Conservation (phyloP, 352 stramenopile species). For the Aphanomyces stellatus region DNA sequence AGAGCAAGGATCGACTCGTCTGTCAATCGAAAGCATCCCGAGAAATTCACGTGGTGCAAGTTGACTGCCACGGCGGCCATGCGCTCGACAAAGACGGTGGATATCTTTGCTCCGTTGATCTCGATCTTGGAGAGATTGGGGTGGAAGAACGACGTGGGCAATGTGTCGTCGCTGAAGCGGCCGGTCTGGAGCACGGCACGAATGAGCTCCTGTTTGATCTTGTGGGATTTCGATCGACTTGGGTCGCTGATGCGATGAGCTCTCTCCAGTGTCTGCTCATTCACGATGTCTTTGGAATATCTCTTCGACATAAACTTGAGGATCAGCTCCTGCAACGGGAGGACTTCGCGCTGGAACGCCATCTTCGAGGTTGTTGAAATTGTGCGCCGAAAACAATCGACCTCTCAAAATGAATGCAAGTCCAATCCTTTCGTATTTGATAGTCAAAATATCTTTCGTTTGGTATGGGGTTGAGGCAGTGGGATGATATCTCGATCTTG, state of each 20-base stretch:
- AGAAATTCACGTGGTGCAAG: slow-evolving; percentile 80
- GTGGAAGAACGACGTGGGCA: slow-evolving; percentile 80
- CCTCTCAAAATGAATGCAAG: too few relatives aligned
- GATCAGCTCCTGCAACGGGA: slow-evolving; percentile 73
- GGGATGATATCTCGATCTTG: not conserved
- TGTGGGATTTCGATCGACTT: slow-evolving; percentile 69
- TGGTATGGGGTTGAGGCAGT: too few relatives aligned
- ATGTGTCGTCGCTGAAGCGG: slow-evolving; percentile 69
- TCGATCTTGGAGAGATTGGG: slow-evolving; percentile 77
- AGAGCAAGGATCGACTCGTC: slow-evolving; percentile 76
- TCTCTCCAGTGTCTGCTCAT: slow-evolving; percentile 51
- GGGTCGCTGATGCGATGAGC: slow-evolving; percentile 67
- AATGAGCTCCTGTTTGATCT: slow-evolving; percentile 81
- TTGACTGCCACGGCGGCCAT: slow-evolving; percentile 30
- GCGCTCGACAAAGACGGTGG: slow-evolving; percentile 56
- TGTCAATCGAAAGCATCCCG: slow-evolving; percentile 80
- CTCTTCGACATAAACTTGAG: slow-evolving; percentile 86
- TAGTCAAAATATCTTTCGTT: too few relatives aligned
- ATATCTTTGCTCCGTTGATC: slow-evolving; percentile 81
- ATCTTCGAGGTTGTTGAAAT: slow-evolving; percentile 32
- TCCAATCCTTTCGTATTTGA: not conserved
- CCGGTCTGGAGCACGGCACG: slow-evolving; percentile 62
- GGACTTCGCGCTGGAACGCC: slow-evolving; percentile 81
- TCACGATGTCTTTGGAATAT: slow-evolving; percentile 53
- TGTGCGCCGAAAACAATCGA: not conserved